Base-by-base conservation (phyloP, 2,329 filamentous ascomycete genomes). In the Daldinia sp. region DNA sequence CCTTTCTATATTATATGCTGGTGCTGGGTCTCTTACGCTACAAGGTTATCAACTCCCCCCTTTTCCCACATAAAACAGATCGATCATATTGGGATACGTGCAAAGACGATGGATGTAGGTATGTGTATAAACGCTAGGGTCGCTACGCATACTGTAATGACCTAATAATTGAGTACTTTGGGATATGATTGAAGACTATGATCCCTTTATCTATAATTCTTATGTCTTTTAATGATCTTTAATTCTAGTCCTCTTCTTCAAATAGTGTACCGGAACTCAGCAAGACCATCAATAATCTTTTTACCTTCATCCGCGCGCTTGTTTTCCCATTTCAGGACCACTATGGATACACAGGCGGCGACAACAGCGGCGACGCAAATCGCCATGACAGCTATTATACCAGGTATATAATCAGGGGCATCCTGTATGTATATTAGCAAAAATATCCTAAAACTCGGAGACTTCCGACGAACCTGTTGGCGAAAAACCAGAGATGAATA, bases 331-430 rank as follows among this genome's bases (percentile, higher is more conserved):
- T 39, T 54, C 3, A 64, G 25, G 9, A 63, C 11, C 3, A 65
- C 13, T 39, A 68, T 68, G 17, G 66, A 68, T n/a, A 68, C 43
- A 15, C 55, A 53, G 1, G 66, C 66, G 27, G 64, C 52, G 49
- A 68, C 32, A 3, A 68, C 64, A 11, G 66, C 66, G 15, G 64
- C 66, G 49, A 68, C 56, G 9, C 66, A 68, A 2, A 67, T 67
- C 3, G 66, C 64, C 66, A 68, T 68, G 17, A 67, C 66, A n/a
- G 66, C 66, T 47, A 68, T 67, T 37, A 68, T 68, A 27, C 66
- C 64, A 1, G 66, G 66, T 3, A 62, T 47, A 29, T 68, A 68
- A 43, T 67, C 57, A 11, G 66, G 66, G 0, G 66, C 64, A 21
- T 68, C 66, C 66, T 68, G 21, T 54, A 1, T 19, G 19, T 9